phyloP scores from a whole-genome alignment of 2,329 filamentous ascomycete species.

The Neofusicoccum ribis region DNA sequence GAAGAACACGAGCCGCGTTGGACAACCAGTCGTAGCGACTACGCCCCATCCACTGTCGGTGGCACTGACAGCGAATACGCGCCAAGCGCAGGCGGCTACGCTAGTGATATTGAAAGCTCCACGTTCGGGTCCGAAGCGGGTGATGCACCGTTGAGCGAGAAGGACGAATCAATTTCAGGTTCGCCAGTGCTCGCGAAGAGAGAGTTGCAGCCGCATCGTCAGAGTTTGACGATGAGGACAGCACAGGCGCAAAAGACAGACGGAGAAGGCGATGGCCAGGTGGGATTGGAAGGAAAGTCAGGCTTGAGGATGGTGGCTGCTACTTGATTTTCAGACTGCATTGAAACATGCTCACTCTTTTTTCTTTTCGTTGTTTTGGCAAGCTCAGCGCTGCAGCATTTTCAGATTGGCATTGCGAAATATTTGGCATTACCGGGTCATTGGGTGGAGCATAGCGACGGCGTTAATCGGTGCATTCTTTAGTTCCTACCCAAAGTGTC shows the following conservation, averaged over 20 bases:
- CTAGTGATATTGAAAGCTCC: conserved; percentile 10
- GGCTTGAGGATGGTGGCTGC: conserved; percentile 15
- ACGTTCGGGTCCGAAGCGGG: not conserved
- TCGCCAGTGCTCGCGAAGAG: not conserved
- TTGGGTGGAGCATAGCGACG: not conserved
- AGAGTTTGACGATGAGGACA: conserved; percentile 17
- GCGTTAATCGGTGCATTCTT: not conserved
- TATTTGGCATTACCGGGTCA: not conserved
- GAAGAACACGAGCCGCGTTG: conserved; percentile 17
- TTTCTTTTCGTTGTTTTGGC: not conserved
- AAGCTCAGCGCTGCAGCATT: not conserved
- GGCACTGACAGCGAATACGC: conserved; percentile 18
- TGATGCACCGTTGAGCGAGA: not conserved
- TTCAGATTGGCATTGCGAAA: not conserved
- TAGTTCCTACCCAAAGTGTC: not conserved
- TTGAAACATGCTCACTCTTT: not conserved
- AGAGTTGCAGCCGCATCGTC: not conserved
- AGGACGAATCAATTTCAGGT: not conserved
- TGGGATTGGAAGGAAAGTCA: not conserved
- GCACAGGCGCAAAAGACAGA: conserved; percentile 6
- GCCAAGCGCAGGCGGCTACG: conserved; percentile 6
- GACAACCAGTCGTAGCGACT: conserved; percentile 17
- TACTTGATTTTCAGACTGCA: not conserved
- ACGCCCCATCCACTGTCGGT: conserved; percentile 15
- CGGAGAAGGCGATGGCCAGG: not conserved